Evolutionary conservation across 1,139 yeast genomes (phyloP).

Genomic region (Protomyces gravidus): DNA sequence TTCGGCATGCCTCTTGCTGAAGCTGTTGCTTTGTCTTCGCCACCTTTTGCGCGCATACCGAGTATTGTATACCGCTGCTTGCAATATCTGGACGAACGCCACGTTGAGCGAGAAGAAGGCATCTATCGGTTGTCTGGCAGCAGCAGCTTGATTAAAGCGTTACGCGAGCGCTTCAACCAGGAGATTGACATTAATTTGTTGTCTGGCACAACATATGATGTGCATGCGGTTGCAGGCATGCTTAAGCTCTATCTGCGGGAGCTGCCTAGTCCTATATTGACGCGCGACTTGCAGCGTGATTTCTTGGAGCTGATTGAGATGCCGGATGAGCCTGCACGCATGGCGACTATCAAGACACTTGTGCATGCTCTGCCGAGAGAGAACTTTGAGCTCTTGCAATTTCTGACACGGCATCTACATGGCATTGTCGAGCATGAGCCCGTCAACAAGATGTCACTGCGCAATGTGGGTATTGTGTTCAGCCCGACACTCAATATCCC

Average conservation of each 20-base stretch:
- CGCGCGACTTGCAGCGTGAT: conserved; percentile 47
- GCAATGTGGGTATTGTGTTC: conserved; percentile 76
- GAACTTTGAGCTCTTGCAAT: conserved; percentile 59
- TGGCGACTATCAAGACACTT: conserved; percentile 40
- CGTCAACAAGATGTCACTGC: conserved; percentile 74
- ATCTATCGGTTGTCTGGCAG: conserved; percentile 88
- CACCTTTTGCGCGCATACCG: conserved; percentile 50
- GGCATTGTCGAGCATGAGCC: conserved; percentile 61
- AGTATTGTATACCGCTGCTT: conserved; percentile 73
- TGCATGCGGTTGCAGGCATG: conserved; percentile 72
- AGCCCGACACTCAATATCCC: conserved; percentile 78
- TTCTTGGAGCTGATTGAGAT: conserved; percentile 40
- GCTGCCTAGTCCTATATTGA: conserved; percentile 61
- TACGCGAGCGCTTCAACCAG: conserved; percentile 60
- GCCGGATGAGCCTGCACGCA: conserved; percentile 39
- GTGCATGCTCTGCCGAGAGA: conserved; percentile 46
- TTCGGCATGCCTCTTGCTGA: conserved; percentile 65
- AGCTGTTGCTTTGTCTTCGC: conserved; percentile 48
- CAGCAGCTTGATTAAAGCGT: conserved; percentile 65
- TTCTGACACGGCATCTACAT: conserved; percentile 61
- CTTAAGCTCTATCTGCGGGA: conserved; percentile 70
- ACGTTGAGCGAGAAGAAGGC: conserved; percentile 83
- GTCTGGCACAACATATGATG: conserved; percentile 37
- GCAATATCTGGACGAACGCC: conserved; percentile 59
- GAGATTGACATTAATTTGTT: conserved; percentile 67